Evolutionary conservation across 1,139 yeast species (phyloP).

Genomic region (Pichia sp.): DNA sequence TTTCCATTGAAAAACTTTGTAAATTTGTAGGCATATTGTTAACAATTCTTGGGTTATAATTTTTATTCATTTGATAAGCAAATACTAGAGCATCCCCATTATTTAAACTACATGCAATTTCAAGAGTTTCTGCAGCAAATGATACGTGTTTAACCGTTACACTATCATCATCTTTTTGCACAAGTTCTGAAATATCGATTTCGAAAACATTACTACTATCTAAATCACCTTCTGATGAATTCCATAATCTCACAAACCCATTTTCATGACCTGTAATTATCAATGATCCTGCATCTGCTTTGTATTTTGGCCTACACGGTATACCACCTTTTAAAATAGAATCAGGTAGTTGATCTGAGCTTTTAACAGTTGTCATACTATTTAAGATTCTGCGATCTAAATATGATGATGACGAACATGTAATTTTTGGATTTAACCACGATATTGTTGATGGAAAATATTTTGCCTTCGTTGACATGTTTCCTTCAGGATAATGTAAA

Average conservation of each 20-base stretch:
- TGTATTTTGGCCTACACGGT: slow-evolving; percentile 56
- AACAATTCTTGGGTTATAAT: slow-evolving; percentile 31
- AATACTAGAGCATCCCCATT: slow-evolving; percentile 74
- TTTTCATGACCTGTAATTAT: slow-evolving; percentile 72
- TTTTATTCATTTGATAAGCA: slow-evolving; percentile 50
- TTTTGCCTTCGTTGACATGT: slow-evolving; percentile 47
- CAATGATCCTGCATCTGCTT: slow-evolving; percentile 46
- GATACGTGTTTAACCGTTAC: slow-evolving; percentile 54
- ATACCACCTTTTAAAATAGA: slow-evolving; percentile 71
- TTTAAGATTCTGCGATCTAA: slow-evolving; percentile 34
- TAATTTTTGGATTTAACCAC: slow-evolving; percentile 72
- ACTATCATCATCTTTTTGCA: slow-evolving; percentile 34
- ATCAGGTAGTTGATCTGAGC: slow-evolving; percentile 23
- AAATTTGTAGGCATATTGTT: slow-evolving; percentile 25
- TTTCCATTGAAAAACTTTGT: slow-evolving; percentile 29
- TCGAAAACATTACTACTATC: slow-evolving; percentile 57
- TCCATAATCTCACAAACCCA: slow-evolving; percentile 75
- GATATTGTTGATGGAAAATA: slow-evolving; percentile 73
- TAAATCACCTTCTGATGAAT: slow-evolving; percentile 71
- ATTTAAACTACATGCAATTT: slow-evolving; percentile 61
- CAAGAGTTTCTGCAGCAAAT: slow-evolving; percentile 73
- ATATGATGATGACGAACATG: slow-evolving; percentile 44
- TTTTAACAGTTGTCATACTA: slow-evolving; percentile 24
- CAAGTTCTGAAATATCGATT: slow-evolving; percentile 43
- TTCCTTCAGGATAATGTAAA: slow-evolving; percentile 50